Evolutionary conservation across 345 rosid species (phyloP).

Genomic region (Abelmoschus esculentus): DNA sequence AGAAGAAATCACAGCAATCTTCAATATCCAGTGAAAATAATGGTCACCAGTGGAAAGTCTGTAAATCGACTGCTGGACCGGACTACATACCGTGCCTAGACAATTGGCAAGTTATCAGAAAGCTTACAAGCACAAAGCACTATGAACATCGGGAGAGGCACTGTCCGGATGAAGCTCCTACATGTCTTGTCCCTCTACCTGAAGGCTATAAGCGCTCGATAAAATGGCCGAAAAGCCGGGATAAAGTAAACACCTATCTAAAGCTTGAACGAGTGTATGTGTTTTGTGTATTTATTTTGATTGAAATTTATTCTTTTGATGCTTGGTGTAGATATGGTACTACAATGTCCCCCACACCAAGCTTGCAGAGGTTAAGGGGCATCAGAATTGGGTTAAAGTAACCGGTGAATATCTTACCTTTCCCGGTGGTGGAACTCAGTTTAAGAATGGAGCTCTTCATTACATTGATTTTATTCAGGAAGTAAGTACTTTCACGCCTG

Average conservation of each 20-base stretch:
- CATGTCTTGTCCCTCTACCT: conserved; percentile 76
- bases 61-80: conserved; percentile 81
- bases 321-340: conserved; percentile 59
- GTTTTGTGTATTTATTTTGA: neutral
- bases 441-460: conserved; percentile 44
- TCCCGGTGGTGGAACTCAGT: conserved; percentile 60
- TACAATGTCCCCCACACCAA: conserved; percentile 55
- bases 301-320: conserved; percentile 10
- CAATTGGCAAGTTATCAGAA: conserved; percentile 63
- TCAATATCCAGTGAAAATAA: conserved; percentile 28
- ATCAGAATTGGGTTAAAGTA: conserved; percentile 69
- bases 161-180: conserved; percentile 75
- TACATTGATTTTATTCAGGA: conserved; percentile 43
- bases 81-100: conserved; percentile 98
- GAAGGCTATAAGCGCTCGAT: conserved; percentile 62
- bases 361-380: conserved; percentile 65
- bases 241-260: conserved; percentile 36
- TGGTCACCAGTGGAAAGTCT: conserved; percentile 56
- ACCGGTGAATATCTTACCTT: conserved; percentile 47
- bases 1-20: conserved; percentile 53
- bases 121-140: conserved; percentile 58
- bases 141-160: conserved; percentile 92
- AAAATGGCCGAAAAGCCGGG: conserved; percentile 89
- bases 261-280: neutral
- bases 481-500: conserved; percentile 15